A percentile compares a stretch with the other conserved stretches of the same genome.
phyloP scores from a whole-genome alignment of 441 rosid genomes.

The Eruca vesicaria region DNA sequence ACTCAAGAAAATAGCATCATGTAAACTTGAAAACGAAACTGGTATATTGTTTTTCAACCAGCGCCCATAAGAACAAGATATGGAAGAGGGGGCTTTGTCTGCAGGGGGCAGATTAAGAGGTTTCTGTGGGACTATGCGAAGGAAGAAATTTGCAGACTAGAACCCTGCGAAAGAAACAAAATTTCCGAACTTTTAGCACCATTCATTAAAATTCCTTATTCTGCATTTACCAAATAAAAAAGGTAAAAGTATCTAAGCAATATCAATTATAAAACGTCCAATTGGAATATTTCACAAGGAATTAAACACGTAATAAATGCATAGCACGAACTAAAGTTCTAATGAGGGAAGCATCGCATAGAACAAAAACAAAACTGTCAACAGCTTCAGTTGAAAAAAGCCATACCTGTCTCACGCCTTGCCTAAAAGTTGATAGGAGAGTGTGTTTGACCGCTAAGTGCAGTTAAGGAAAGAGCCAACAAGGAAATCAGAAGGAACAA shows the following conservation, averaged over 20 bases:
- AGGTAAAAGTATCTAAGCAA: not conserved
- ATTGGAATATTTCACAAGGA: constrained; percentile 24
- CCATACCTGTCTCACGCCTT: constrained; percentile 57
- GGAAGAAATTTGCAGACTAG: constrained; percentile 46
- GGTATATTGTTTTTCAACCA: constrained; percentile 33
- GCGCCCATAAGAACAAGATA: constrained; percentile 42
- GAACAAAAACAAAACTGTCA: constrained; percentile 27
- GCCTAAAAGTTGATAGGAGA: constrained; percentile 44
- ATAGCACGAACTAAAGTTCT: constrained; percentile 24
- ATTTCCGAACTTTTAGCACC: not conserved
- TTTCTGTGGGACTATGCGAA: constrained; percentile 43
- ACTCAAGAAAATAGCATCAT: constrained; percentile 36
- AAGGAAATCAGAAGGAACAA: constrained; percentile 71
- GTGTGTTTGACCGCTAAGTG: constrained; percentile 60
- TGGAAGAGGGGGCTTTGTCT: constrained; percentile 29
- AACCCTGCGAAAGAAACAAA: constrained; percentile 45
- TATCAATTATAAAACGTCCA: not conserved
- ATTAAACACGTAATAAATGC: constrained; percentile 22
- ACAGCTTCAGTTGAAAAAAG: constrained; percentile 40
- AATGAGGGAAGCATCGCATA: not conserved
- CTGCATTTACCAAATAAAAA: not conserved
- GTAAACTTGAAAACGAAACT: constrained; percentile 32
- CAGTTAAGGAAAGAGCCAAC: constrained; percentile 82
- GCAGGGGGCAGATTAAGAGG: constrained; percentile 29
- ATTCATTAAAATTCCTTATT: not conserved